These are phyloP conservation scores for Aspergillus spinulosporus DNA, from an alignment of 2,329 filamentous ascomycete genomes.

Conservation along the genomic window DNA sequence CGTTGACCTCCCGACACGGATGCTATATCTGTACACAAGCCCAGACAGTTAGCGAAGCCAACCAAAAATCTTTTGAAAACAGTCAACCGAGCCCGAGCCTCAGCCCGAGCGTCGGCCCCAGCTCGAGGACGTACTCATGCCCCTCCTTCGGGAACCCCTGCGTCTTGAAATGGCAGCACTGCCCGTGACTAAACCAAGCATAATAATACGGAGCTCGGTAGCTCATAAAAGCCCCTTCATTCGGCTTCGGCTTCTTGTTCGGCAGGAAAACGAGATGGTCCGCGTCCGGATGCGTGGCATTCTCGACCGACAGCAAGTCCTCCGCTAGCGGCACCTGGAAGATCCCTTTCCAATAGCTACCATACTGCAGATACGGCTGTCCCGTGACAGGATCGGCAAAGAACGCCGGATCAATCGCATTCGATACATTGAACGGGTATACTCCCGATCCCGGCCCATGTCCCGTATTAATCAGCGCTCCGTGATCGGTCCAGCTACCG, in stretches of 20 bases:
- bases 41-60: background rate
- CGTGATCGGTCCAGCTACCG: conserved; percentile 38
- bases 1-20: conserved; percentile 39
- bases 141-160: conserved; percentile 29
- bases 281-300: conserved; percentile 25
- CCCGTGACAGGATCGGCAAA: conserved; percentile 29
- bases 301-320: conserved; percentile 32
- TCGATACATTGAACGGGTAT: conserved; percentile 37
- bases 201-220: conserved; percentile 41
- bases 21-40: conserved; percentile 30
- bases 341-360: conserved; percentile 41
- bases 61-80: too few relatives aligned
- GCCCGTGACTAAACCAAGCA: conserved; percentile 41
- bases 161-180: conserved; percentile 36
- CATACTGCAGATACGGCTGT: conserved; percentile 35
- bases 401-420: conserved; percentile 40
- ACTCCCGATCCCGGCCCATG: conserved; percentile 25
- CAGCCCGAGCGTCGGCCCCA: too few relatives aligned
- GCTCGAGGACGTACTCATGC: conserved; percentile 29
- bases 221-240: conserved; percentile 41
- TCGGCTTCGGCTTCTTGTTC: conserved; percentile 22
- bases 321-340: conserved; percentile 37
- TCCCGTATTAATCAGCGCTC: conserved; percentile 35
- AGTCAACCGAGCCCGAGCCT: too few relatives aligned
- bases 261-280: conserved; percentile 32